Base-by-base conservation (phyloP, 257 asterid species). In the Sherardia arvensis region DNA sequence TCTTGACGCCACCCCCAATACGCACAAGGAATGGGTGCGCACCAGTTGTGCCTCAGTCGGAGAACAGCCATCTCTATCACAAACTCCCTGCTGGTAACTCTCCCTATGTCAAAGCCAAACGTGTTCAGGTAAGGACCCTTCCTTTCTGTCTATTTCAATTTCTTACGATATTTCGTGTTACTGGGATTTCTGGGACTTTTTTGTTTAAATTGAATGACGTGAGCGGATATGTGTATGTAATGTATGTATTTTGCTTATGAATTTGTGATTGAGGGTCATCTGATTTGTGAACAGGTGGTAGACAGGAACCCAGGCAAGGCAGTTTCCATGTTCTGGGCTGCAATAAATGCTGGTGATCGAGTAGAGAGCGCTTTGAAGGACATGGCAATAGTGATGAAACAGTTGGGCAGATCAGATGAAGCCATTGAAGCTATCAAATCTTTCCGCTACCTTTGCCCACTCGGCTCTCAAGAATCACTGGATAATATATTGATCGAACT, bases 361-460 rank as follows among this genome's bases (percentile, higher is more conserved):
- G 92, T 85, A 5, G 96, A 90, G 22, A 93, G 99, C 78, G 92
- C 99, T 57, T 76, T 93, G 14, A 93, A 93, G 73, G 99, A 93
- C 81, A 93, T 90, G 99, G 99, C 99, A 17, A 79, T 87, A 27
- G 95, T 87, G 34, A 87, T 90, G 99, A 87, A 87, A 64, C 99
- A 90, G 51, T 70, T 93, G 78, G 70, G 84, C 61, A 82, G 99
- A 0, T 67, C 97, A 0, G 92, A 93, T 18, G 99, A 93, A 83
- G 99, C 97, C 1, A 81, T 93, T 8, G 96, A 93, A 77, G 99
- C 99, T 58, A 87, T 93, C 61, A 87, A 80, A 77, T 93, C 99
- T 1, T 93, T 93, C 64, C 97, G 99, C 47, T 82, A 90, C 74
- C 99, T 90, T 49, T 90, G 97, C 59, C 88, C 96, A 47, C 74